phyloP scores from a whole-genome alignment of 495 filamentous ascomycete species.

The Penicillium atrosanguineum region DNA sequence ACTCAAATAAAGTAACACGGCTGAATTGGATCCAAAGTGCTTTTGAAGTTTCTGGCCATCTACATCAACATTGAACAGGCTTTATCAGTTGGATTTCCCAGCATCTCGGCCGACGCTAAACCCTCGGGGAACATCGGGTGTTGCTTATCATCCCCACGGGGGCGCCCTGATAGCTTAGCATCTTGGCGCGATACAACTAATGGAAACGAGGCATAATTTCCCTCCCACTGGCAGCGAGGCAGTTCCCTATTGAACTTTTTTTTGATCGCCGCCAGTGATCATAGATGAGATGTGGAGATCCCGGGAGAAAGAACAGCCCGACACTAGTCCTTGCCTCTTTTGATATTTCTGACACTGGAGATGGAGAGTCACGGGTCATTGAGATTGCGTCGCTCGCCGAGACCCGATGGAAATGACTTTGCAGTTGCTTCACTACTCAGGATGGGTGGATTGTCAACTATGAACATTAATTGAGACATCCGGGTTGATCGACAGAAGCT shows the following conservation, averaged over 20 bases:
- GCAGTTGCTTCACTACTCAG: conserved; percentile 44
- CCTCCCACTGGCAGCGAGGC: no score
- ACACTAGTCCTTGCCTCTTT: conserved; percentile 8
- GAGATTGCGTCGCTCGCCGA: conserved; percentile 17
- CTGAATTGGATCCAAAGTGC: no score
- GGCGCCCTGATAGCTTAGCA: no score
- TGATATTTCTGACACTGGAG: no score
- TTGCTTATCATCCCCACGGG: no score
- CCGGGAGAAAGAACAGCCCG: conserved; percentile 6
- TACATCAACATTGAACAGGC: no score
- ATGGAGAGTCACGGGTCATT: conserved; percentile 6
- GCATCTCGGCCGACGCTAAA: conserved; percentile 20
- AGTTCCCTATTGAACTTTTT: no score
- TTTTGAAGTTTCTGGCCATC: no score
- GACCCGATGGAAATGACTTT: conserved; percentile 30
- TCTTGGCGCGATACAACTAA: no score
- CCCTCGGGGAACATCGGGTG: no score
- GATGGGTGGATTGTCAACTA: conserved; percentile 75
- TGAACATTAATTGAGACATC: conserved; percentile 21
- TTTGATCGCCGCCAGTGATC: neutral
- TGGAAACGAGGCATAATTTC: no score
- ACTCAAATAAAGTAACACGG: no score
- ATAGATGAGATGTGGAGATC: conserved; percentile 10
- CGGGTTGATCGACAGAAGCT: neutral
- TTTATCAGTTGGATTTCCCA: neutral